These are phyloP conservation scores for rapeseed (Brassica napus) DNA, from an alignment of 345 rosid genomes.

Conservation along the genomic window DNA sequence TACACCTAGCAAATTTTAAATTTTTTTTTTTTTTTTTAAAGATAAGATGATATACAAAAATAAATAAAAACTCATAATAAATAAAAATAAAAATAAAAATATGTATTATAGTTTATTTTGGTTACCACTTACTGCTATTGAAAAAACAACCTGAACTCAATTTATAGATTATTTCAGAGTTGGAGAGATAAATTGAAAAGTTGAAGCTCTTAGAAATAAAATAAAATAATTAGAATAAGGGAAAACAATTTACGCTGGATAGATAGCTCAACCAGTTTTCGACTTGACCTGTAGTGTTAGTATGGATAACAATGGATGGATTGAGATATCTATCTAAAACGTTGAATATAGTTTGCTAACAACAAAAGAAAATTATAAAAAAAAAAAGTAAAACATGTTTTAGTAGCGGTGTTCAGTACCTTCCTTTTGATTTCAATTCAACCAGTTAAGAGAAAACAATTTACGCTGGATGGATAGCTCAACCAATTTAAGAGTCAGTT, in stretches of 20 bases:
- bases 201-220: background rate
- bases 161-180: background rate
- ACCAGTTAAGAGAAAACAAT: too few relatives aligned
- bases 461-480: too few relatives aligned
- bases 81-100: background rate
- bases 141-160: background rate
- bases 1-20: background rate
- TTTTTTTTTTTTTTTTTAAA: background rate
- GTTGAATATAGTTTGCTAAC: too few relatives aligned
- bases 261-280: background rate
- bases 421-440: too few relatives aligned
- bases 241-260: background rate
- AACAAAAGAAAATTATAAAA: too few relatives aligned
- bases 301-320: background rate
- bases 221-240: background rate
- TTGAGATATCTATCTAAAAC: background rate
- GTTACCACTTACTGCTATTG: background rate
- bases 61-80: background rate
- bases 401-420: too few relatives aligned
- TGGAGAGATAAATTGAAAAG: background rate
- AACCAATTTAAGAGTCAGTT: too few relatives aligned
- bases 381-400: too few relatives aligned
- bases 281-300: background rate
- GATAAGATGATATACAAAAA: background rate
- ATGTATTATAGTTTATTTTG: background rate